Percentiles rank a stretch among this genome's conserved stretches.
These are phyloP conservation scores for Suhomyces wounanorum DNA, from an alignment of 1,139 yeast genomes.

Conservation along the genomic window DNA sequence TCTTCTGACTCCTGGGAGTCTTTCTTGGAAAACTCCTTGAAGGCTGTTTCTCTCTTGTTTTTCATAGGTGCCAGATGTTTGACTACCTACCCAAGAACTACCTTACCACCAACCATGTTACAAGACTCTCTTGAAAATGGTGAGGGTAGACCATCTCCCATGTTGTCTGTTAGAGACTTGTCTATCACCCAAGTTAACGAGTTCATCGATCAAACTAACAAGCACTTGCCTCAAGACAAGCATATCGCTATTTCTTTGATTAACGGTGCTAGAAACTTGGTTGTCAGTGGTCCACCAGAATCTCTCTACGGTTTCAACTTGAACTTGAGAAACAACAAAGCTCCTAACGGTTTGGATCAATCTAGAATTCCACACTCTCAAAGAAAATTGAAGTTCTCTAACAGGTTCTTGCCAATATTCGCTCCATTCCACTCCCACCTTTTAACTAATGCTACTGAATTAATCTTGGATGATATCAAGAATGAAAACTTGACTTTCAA, in stretches of 20 bases:
- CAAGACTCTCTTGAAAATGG: conserved; percentile 92
- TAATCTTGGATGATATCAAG: conserved; percentile 65
- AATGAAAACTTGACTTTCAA: conserved; percentile 53
- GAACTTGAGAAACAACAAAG: conserved; percentile 90
- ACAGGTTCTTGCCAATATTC: conserved; percentile 91
- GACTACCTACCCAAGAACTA: conserved; percentile 88
- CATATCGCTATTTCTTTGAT: conserved; percentile 88
- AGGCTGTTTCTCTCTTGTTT: conserved; percentile 83
- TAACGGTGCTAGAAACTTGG: conserved; percentile 95
- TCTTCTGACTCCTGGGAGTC: conserved; percentile 85
- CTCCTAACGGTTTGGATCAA: conserved; percentile 92
- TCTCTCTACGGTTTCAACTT: conserved; percentile 95
- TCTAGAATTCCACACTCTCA: conserved; percentile 90
- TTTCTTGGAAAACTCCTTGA: conserved; percentile 68
- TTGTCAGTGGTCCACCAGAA: conserved; percentile 97
- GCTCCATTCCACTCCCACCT: conserved; percentile 97
- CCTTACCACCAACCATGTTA: conserved; percentile 89
- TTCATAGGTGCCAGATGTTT: conserved; percentile 93
- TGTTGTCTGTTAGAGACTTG: conserved; percentile 92
- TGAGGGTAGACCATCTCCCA: conserved; percentile 97
- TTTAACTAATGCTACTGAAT: conserved; percentile 67
- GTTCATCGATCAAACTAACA: conserved; percentile 83
- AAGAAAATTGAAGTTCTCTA: conserved; percentile 89
- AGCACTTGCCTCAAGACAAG: conserved; percentile 88
- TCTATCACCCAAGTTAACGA: conserved; percentile 75